Conservation (phyloP, 495 filamentous ascomycete species). For the Ramalina intermedia region DNA sequence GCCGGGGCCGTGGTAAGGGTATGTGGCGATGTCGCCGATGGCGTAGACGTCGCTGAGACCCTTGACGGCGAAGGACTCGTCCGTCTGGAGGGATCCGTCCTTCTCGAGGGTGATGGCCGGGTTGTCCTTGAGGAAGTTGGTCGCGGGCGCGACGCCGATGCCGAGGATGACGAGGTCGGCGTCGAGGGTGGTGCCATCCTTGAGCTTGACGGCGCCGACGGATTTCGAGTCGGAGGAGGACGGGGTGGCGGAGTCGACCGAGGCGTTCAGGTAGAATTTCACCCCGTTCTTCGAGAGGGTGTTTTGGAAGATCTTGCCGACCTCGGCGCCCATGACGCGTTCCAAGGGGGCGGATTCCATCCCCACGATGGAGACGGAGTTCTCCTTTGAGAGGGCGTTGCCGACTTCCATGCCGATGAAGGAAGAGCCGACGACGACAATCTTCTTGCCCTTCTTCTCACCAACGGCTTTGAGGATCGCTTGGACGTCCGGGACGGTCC, state of each 20-base stretch:
- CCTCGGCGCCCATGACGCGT: conserved; percentile 67
- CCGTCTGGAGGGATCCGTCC: conserved; percentile 67
- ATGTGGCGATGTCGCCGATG: conserved; percentile 91
- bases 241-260: conserved; percentile 66
- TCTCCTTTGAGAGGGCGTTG: conserved; percentile 57
- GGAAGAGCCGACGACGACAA: conserved; percentile 78
- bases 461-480: conserved; percentile 63
- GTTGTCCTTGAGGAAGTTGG: conserved; percentile 69
- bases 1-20: conserved; percentile 86
- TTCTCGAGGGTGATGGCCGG: conserved; percentile 48
- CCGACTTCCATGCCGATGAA: conserved; percentile 97
- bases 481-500: conserved; percentile 59
- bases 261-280: conserved; percentile 68
- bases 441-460: conserved; percentile 68
- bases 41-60: conserved; percentile 73
- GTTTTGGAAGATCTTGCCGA: conserved; percentile 66
- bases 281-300: conserved; percentile 73
- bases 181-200: conserved; percentile 69
- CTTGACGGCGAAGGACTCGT: conserved; percentile 61
- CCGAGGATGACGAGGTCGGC: conserved; percentile 87
- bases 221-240: conserved; percentile 45
- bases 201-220: conserved; percentile 71
- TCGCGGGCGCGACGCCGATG: conserved; percentile 77
- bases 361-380: conserved; percentile 80
- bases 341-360: conserved; percentile 81